Evolutionary conservation across 257 asterid genomes (phyloP).

Genomic region (Haberlea rhodopensis): DNA sequence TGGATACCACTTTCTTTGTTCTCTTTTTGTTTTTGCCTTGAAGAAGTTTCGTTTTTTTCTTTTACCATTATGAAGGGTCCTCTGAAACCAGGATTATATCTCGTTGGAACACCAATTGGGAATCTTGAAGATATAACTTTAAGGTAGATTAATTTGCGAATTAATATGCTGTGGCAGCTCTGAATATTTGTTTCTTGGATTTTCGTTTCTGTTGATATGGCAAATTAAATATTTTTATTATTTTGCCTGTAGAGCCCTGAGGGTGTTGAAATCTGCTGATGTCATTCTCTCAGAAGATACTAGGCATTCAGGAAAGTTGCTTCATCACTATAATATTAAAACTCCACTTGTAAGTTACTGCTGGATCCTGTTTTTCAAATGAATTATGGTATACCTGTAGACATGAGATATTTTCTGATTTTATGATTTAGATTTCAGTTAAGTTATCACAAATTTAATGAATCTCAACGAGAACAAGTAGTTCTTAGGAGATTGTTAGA

Average conservation of each 20-base stretch:
- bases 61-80: constrained; percentile 50
- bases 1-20: background rate
- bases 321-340: constrained; percentile 67
- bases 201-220: background rate
- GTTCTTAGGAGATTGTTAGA: constrained; percentile 63
- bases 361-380: constrained; percentile 16
- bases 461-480: constrained; percentile 72
- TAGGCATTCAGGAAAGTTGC: constrained; percentile 93
- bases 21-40: constrained; percentile 2
- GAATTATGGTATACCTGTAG: background rate
- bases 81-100: constrained; percentile 78
- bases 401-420: constrained; percentile 33
- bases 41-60: background rate
- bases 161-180: constrained; percentile 10
- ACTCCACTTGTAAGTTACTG: constrained; percentile 79
- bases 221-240: constrained; percentile 16
- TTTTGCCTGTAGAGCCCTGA: constrained; percentile 58
- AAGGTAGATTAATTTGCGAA: constrained; percentile 38
- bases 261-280: constrained; percentile 79
- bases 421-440: constrained; percentile 62
- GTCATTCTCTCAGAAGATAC: constrained; percentile 92
- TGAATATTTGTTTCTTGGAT: background rate
- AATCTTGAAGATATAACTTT: constrained; percentile 95
- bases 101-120: constrained; percentile 94
- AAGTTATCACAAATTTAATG: constrained; percentile 94